These are phyloP conservation scores for Suillus hirtellus DNA, from an alignment of 768 basidiomycete genomes.

Conservation along the genomic window DNA sequence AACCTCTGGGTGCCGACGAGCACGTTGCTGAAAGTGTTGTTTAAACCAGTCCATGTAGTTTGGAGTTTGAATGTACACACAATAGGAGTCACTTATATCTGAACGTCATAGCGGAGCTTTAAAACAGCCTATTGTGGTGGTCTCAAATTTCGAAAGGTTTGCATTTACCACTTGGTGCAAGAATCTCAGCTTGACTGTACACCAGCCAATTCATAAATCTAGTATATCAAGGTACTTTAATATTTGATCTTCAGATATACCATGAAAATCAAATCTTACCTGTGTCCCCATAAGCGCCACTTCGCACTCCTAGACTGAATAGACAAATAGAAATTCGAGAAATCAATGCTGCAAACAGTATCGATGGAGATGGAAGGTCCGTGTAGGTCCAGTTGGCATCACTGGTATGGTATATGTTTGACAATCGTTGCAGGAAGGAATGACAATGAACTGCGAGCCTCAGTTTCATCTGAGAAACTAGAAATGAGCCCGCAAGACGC, in stretches of 20 bases:
- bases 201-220: slow-evolving; percentile 38
- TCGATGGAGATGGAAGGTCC: slow-evolving; percentile 53
- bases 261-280: slow-evolving; percentile 28
- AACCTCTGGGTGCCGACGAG: background rate
- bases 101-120: background rate
- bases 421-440: slow-evolving; percentile 38
- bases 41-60: slow-evolving; percentile 2
- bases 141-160: slow-evolving; percentile 42
- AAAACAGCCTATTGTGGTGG: background rate
- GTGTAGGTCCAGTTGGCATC: slow-evolving; percentile 35
- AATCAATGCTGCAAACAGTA: slow-evolving; percentile 50
- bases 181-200: slow-evolving; percentile 39
- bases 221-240: background rate
- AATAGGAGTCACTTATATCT: background rate
- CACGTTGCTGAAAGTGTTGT: background rate
- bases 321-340: slow-evolving; percentile 50
- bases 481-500: background rate
- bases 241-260: slow-evolving; percentile 1
- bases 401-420: slow-evolving; percentile 37
- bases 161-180: slow-evolving; percentile 43
- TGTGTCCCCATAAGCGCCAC: slow-evolving; percentile 48
- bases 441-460: slow-evolving; percentile 36
- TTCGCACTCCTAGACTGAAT: slow-evolving; percentile 46
- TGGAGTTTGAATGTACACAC: background rate
- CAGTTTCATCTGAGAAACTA: slow-evolving; percentile 28